These are phyloP conservation scores for Pseudogymnoascus verrucosus DNA, from an alignment of 2,329 filamentous ascomycete species.

Conservation along the genomic window DNA sequence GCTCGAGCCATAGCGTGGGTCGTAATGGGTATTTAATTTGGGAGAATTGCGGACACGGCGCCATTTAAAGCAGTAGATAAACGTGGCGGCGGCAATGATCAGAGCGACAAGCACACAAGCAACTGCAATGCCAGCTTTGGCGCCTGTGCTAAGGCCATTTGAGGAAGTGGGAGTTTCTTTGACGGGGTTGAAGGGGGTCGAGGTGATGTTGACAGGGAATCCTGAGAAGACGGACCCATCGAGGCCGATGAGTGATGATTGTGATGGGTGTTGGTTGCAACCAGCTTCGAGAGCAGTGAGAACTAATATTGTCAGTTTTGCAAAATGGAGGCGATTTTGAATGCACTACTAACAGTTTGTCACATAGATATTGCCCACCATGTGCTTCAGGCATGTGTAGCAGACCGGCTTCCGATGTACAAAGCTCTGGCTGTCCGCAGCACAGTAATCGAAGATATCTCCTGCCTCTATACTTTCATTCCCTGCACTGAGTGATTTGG, in stretches of 20 bases:
- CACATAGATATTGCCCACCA: not conserved
- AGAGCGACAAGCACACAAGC: conserved; percentile 15
- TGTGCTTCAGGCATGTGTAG: not conserved
- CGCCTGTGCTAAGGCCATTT: conserved; percentile 14
- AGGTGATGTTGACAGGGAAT: conserved; percentile 18
- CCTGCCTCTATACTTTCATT: not conserved
- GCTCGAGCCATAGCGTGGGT: conserved; percentile 20
- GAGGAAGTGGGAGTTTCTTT: conserved; percentile 13
- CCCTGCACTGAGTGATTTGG: not conserved
- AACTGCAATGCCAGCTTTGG: conserved; percentile 23
- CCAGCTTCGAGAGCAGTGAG: conserved; percentile 46
- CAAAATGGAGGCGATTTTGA: not conserved
- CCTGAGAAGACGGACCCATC: conserved; percentile 22
- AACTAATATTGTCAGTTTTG: conserved; percentile 28
- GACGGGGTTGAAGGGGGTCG: conserved; percentile 32
- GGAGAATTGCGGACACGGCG: not conserved
- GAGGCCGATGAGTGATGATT: conserved; percentile 20
- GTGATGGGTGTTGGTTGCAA: conserved; percentile 44
- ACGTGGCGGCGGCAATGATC: conserved; percentile 11
- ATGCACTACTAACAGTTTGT: not conserved
- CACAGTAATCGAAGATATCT: not conserved
- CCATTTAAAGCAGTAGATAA: conserved; percentile 18
- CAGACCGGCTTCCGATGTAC: not conserved
- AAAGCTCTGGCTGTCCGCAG: not conserved
- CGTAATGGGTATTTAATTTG: conserved; percentile 15